Percentiles rank a stretch among this genome's conserved stretches.
Evolutionary conservation across 2,329 filamentous ascomycete genomes (phyloP).

Genomic region (Alternaria incomplexa): DNA sequence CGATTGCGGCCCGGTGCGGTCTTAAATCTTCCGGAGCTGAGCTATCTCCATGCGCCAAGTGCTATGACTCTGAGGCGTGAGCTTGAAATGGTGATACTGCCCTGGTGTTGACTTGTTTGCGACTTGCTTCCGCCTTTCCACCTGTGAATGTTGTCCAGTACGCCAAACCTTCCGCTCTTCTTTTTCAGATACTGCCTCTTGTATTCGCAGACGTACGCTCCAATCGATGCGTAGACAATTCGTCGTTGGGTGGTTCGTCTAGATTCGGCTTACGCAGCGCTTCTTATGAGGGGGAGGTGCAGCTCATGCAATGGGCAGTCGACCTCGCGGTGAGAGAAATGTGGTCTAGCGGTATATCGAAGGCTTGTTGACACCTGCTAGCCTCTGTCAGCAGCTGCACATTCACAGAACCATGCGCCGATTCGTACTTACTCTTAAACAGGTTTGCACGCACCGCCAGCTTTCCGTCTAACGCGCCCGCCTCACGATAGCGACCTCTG

Average conservation of each 20-base stretch:
- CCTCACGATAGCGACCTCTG: slow-evolving; percentile 3
- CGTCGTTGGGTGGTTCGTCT: neutral
- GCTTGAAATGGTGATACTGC: slow-evolving; percentile 24
- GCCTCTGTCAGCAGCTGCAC: slow-evolving; percentile 7
- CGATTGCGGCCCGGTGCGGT: slow-evolving; percentile 27
- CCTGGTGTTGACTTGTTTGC: slow-evolving; percentile 14
- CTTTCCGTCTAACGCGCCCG: slow-evolving; percentile 2
- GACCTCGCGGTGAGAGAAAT: neutral
- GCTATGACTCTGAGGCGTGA: slow-evolving; percentile 2
- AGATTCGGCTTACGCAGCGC: neutral
- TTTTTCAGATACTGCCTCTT: neutral
- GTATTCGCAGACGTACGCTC: neutral
- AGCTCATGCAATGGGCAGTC: neutral
- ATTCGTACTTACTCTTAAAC: slow-evolving; percentile 5
- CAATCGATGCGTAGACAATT: neutral
- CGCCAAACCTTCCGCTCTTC: neutral
- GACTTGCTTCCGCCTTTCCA: slow-evolving; percentile 10
- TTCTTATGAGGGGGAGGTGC: neutral
- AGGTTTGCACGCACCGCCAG: slow-evolving; percentile 2
- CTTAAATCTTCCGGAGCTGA: slow-evolving; percentile 36
- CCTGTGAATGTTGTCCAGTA: neutral
- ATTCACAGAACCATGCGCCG: neutral
- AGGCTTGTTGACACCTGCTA: neutral
- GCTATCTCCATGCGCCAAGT: slow-evolving; percentile 39
- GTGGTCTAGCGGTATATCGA: neutral